phyloP scores from a whole-genome alignment of 139 green algal species.

The Chlorella sp. region DNA sequence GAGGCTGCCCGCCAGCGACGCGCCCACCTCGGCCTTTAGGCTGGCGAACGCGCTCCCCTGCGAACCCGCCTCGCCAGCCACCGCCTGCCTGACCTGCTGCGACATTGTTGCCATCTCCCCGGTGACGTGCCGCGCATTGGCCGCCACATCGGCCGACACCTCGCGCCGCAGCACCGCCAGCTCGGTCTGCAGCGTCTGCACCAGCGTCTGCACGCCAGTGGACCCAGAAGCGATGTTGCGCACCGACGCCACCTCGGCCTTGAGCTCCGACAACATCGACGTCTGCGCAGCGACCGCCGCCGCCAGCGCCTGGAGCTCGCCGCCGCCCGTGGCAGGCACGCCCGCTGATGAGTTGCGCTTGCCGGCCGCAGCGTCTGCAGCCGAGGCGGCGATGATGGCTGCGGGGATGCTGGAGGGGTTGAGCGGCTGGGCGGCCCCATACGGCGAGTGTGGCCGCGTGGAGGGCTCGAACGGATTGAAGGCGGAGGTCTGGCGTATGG shows the following conservation, averaged over 20 bases:
- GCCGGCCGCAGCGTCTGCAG: too few relatives aligned
- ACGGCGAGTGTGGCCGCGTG: too few relatives aligned
- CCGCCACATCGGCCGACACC: background rate
- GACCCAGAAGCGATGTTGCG: too few relatives aligned
- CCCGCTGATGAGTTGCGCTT: too few relatives aligned
- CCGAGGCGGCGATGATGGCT: too few relatives aligned
- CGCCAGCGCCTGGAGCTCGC: background rate
- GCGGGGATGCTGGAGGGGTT: too few relatives aligned
- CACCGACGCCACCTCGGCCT: background rate
- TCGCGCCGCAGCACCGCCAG: background rate
- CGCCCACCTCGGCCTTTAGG: background rate
- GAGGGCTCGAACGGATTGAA: too few relatives aligned
- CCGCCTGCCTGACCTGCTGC: background rate
- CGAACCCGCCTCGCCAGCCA: background rate
- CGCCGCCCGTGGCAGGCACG: too few relatives aligned
- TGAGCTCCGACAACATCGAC: background rate
- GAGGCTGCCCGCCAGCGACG: background rate
- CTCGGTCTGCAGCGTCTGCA: background rate
- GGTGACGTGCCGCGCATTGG: background rate
- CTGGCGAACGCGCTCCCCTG: background rate
- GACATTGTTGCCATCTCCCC: background rate
- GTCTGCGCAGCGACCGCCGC: background rate
- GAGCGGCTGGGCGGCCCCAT: too few relatives aligned
- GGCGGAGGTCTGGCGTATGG: too few relatives aligned
- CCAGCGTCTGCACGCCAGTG: background rate